A percentile compares a stretch with the other conserved stretches of the same genome.
phyloP scores from a whole-genome alignment of 306 rosid species.

The Datisca glomerata region DNA sequence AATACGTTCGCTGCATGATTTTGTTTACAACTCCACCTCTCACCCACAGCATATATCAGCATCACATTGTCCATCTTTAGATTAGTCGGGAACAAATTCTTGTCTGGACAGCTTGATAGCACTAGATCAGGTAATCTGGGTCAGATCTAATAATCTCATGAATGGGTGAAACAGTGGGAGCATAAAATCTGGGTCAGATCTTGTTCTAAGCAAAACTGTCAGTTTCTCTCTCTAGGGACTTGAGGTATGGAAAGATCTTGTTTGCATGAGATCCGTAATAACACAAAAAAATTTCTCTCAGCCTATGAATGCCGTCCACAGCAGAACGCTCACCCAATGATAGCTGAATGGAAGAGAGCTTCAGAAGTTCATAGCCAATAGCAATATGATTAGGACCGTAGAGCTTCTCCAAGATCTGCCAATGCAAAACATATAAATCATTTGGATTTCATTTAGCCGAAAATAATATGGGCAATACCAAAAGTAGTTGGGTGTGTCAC shows the following conservation, averaged over 20 bases:
- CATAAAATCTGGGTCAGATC: no score
- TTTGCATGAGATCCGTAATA: slow-evolving; percentile 58
- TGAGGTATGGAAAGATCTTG: slow-evolving; percentile 48
- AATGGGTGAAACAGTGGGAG: no score
- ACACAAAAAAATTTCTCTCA: slow-evolving; percentile 38
- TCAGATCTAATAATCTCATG: no score
- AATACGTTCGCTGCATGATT: no score
- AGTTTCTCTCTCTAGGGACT: slow-evolving; percentile 24
- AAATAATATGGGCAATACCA: no score
- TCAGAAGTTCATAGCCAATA: slow-evolving; percentile 76
- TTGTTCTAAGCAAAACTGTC: slow-evolving; percentile 13
- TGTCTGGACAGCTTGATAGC: no score
- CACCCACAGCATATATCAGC: no score
- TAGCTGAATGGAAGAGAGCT: slow-evolving; percentile 69
- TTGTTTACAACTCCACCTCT: no score
- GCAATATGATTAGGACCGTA: slow-evolving; percentile 59
- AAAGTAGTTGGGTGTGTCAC: not conserved
- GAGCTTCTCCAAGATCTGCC: slow-evolving; percentile 76
- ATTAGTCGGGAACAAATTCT: no score
- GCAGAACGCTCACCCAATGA: slow-evolving; percentile 36
- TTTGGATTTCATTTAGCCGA: slow-evolving; percentile 1
- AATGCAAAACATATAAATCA: not conserved
- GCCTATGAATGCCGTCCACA: slow-evolving; percentile 29
- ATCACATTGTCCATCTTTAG: no score
- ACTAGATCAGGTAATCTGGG: no score